Base-by-base conservation (phyloP, 805 yeast genomes). In the Kuraishia hungarica region DNA sequence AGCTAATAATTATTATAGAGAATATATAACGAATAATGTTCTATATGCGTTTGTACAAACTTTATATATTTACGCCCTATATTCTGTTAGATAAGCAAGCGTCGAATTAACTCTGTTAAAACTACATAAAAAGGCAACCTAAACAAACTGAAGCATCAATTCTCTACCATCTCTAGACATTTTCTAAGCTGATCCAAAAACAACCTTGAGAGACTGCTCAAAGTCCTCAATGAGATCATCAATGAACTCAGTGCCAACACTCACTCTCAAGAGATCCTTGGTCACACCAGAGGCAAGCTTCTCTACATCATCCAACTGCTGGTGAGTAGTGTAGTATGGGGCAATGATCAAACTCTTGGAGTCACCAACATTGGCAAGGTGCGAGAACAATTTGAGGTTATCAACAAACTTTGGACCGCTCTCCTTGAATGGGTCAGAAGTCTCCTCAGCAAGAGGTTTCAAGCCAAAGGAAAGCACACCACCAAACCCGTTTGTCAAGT, bases 351-450 rank as follows among this genome's bases (percentile, higher is more conserved):
- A 80, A 50, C 98, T 89, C 77, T 93, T 94, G 53, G 93, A 85
- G 67, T 93, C 99, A 68, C 99, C 99, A 57, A 93, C 97, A 66
- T 93, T 93, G 52, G 99, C 98, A 68, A 94, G 82, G 75, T 91
- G 89, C 35, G 96, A 86, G 55, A 96, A 96, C 56, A 94, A 73
- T 72, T 89, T 82, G 71, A 94, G 81, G 62, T 73, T 75, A 71
- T 92, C 97, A 58, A 89, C 97, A 58, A 91, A 89, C 62, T 77
- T 80, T 54, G 93, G 92, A 63, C 96, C 90, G 48, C 92, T 82
- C 60, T 84, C 87, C 63, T 82, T 68, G 75, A 87, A 89, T 59
- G 83, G 86, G 61, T 81, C 81, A 46, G 74, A 81, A 8, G 75
- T 72, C 48, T 72, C 67, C 28, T 67, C 64, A n/a, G 67, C 68